Base-by-base conservation (phyloP, 2,329 filamentous ascomycete species). In the Xylariaceae sp. region DNA sequence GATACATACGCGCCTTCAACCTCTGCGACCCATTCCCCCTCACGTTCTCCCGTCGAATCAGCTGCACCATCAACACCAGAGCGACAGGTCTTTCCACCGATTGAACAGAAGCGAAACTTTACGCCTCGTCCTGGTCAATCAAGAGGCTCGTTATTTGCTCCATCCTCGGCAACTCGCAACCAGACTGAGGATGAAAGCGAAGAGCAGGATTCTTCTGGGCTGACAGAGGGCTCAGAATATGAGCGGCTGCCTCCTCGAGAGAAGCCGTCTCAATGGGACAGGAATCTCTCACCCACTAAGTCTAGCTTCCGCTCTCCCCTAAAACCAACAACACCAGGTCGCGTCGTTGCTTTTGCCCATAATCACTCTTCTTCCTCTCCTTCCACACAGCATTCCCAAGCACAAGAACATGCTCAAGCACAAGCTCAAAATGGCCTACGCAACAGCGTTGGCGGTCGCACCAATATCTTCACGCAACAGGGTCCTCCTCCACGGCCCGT, bases 331-430 rank as follows among this genome's bases (percentile, higher is more conserved):
- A 80, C 76, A 2, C 76, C 76, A 1, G 79, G 79, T 4, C 72
- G 76, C 0, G 74, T 81, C 1, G 79, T 82, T 12, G 76, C 79
- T 46, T 82, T 81, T 52, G 74, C 73, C 1, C 74, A 71, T 60
- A 75, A 68, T 57, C 71, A 72, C 1, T 60, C 74, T 6, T 74
- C 73, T 3, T 73, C 74, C 1, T 54, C 67, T 1, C 67, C 70
- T 8, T 70, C 75, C 50, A 67, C 66, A 3, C 59, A 67, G 27
- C n/a, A n/a, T n/a, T n/a, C n/a, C n/a, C n/a, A n/a, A n/a, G n/a
- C n/a, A n/a, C n/a, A n/a, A n/a, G n/a, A n/a, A n/a, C n/a, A n/a
- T 23, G 19, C 33, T 21, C 29, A 50, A 37, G 25, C 35, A 4
- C 37, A 48, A 22, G 17, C 37, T 20, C 33, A 42, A 27, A 43